phyloP scores from a whole-genome alignment of 257 asterid species.

The Ajuga chamaepitys region DNA sequence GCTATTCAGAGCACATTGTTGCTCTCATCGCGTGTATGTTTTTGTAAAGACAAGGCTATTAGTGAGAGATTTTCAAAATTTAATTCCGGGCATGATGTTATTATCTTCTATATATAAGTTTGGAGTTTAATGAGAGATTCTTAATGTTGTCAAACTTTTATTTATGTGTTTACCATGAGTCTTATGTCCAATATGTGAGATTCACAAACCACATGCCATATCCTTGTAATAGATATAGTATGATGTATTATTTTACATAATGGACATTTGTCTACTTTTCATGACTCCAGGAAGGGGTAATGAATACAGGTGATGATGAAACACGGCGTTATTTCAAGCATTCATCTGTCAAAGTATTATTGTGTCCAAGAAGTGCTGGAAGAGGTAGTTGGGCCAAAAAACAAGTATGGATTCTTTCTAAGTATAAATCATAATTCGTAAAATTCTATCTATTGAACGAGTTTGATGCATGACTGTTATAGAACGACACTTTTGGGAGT shows the following conservation, averaged over 20 bases:
- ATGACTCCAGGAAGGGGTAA: constrained; percentile 75
- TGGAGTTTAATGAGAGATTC: background rate
- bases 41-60: no score
- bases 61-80: background rate
- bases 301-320: constrained; percentile 86
- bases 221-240: background rate
- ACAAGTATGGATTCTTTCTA: constrained; percentile 19
- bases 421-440: background rate
- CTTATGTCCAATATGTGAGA: no score
- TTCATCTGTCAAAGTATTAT: constrained; percentile 76
- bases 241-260: background rate
- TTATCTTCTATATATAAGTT: background rate
- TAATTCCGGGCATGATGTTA: background rate
- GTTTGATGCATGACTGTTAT: background rate
- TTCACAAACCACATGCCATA: background rate
- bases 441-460: background rate
- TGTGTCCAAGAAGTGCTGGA: constrained; percentile 83
- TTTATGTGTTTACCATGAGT: background rate
- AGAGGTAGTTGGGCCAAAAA: constrained; percentile 87
- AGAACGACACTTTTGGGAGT: background rate
- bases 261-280: background rate
- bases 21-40: background rate
- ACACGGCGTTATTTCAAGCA: constrained; percentile 88
- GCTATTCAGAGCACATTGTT: background rate
- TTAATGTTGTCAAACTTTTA: background rate